Evolutionary conservation across 768 basidiomycete genomes (phyloP), one percentile per base, ranked within the genome.

Genomic region (Tylopilus cervinicoccineus): DNA sequence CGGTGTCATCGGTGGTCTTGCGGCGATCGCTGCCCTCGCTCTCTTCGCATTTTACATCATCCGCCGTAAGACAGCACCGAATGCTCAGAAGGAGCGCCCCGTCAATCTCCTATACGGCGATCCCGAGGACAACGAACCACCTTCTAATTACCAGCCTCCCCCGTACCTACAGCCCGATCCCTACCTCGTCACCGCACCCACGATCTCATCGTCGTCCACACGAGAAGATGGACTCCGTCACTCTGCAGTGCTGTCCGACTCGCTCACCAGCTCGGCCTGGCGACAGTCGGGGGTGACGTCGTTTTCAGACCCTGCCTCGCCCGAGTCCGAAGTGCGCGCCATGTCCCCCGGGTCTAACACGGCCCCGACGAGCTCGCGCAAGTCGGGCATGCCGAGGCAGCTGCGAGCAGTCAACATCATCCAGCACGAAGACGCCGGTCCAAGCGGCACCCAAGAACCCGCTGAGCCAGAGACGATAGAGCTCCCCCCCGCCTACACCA

Each of bases 391-490:
- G 33, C 65, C 75, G 45, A 72, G 82, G 32, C 71, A 67, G 52
- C 69, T 88, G 69, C 72, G 88, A 38, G 76, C 86, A 0, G 80
- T 92, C 28, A 90, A 91, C 60, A 79, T 89, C 58, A 77, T 91
- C 38, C 89, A 91, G 66, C 89, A 92, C 57, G 87, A 90, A 54
- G 89, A 92, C 61, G 89, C 86, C 0, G 88, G 89, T 2, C 68
- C 48, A 66, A 63, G 51, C 54, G 45, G 34, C 58, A 42, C 47
- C 17, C 51, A 49, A 40, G 63, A 62, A 37, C 69, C 67, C 8
- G 74, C 70, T 16, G 77, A 80, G 54, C 62, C 78, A 14, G 88
- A 87, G 65, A 89, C 87, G 36, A 79, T 92, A 38, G 89, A 92
- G 65, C 74, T 92, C 41, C 88, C 88, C 13, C 88, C 88, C 2